Percentiles rank a stretch among this genome's conserved stretches.
These are phyloP conservation scores for Cladosporium colombiae DNA, from an alignment of 2,329 filamentous ascomycete species.

Conservation along the genomic window DNA sequence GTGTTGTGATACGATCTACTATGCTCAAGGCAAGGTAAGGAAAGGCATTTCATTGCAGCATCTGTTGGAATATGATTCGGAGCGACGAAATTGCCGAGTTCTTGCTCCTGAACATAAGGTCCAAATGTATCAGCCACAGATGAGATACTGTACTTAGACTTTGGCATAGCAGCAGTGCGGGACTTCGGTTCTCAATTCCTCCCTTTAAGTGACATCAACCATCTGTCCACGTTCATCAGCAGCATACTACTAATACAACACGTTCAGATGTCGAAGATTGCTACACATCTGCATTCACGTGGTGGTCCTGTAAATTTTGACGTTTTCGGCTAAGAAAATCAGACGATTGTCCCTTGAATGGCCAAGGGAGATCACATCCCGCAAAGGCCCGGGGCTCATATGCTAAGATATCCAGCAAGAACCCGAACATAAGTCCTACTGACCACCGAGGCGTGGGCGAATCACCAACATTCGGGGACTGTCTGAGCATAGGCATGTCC, in stretches of 20 bases:
- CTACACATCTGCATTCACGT: too few species aligned
- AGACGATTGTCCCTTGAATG: too few species aligned
- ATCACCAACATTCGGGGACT: background rate
- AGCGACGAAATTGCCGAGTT: background rate
- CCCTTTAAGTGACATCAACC: background rate
- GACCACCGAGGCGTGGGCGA: background rate
- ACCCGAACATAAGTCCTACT: too few species aligned
- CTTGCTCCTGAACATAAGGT: background rate
- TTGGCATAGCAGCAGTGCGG: background rate
- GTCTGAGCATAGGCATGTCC: background rate
- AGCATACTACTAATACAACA: background rate
- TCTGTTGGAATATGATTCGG: too few species aligned
- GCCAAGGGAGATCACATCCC: too few species aligned
- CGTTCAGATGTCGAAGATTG: too few species aligned
- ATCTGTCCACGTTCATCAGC: background rate
- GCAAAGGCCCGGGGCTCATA: too few species aligned
- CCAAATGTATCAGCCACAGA: background rate
- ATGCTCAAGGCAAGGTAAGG: too few species aligned
- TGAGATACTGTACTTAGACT: background rate
- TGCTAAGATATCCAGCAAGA: too few species aligned
- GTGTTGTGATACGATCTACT: background rate
- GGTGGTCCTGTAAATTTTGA: too few species aligned
- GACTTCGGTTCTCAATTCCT: background rate
- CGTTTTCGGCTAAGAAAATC: background rate
- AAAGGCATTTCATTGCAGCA: too few species aligned